Base-by-base conservation (phyloP, 371 early-diverging fungal genomes). In the Chytridiales sp. region DNA sequence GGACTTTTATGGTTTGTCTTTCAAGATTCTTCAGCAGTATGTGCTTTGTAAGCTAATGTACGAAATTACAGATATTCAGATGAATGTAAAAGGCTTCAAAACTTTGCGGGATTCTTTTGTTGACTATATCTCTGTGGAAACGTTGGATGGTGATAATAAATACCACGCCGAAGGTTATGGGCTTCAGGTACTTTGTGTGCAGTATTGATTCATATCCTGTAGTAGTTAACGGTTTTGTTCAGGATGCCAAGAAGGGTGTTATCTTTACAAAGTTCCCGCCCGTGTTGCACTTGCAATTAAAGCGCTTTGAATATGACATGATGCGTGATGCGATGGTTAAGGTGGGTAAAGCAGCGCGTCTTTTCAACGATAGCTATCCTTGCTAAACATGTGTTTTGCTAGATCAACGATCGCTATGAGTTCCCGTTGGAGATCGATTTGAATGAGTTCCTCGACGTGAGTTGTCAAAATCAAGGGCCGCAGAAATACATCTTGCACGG, bases 341-440 rank as follows among this genome's bases (percentile, higher is more conserved):
- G 76, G 87, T 87, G 76, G 15, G 52, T 19, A 52, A n/a, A 49
- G 19, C 21, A 22, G 8, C n/a, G 17, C 11, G 13, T 11, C 42
- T 39, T 39, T n/a, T 39, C n/a, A 39, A 39, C 39, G n/a, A 8
- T 4, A 65, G 52, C 17, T 50, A 64, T 32, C 41, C 46, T 21
- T 61, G 62, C n/a, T 73, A 67, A 57, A 13, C 34, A 39, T 8
- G 26, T 24, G 40, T 6, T 4, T 30, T 15, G 29, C 30, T 59
- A 87, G 87, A 92, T 96, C 74, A 98, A 99, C 79, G 97, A 97
- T 73, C 87, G 97, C n/a, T 91, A 92, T 71, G 97, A 95, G 68
- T 99, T 92, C 74, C 96, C 97, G 13, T 72, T 81, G n/a, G 80
- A 84, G 48, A 85, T 99, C 49, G 94, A 97, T 61, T 75, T 99